Evolutionary conservation across 2,329 filamentous ascomycete genomes (phyloP).

Genomic region (Trichophyton rubrum): DNA sequence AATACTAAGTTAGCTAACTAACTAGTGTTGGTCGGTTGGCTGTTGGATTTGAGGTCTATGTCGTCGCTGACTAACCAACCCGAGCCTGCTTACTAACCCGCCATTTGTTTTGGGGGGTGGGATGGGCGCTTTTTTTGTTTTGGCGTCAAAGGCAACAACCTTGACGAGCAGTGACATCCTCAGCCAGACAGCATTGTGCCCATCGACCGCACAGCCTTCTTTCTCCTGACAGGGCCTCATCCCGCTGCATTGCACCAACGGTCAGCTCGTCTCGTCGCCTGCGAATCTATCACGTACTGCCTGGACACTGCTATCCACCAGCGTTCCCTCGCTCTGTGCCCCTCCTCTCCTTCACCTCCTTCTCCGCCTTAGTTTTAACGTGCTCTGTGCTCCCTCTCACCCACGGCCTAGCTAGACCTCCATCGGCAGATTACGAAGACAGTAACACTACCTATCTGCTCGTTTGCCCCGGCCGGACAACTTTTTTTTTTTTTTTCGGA

Average conservation of each 20-base stretch:
- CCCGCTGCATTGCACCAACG: background rate
- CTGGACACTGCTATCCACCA: background rate
- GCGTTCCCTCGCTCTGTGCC: background rate
- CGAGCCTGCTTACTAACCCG: background rate
- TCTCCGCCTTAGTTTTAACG: background rate
- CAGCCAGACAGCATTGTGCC: background rate
- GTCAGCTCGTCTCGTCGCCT: background rate
- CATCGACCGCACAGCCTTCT: background rate
- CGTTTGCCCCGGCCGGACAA: background rate
- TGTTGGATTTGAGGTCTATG: background rate
- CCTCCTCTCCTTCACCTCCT: background rate
- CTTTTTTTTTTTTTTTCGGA: background rate
- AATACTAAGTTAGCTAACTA: too few species aligned
- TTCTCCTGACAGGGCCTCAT: background rate
- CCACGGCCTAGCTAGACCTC: background rate
- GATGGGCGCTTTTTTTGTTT: background rate
- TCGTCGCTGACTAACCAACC: background rate
- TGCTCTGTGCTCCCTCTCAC: background rate
- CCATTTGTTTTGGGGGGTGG: background rate
- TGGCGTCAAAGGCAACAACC: background rate
- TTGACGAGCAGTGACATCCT: background rate
- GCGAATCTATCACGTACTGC: background rate
- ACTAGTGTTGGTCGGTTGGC: too few species aligned
- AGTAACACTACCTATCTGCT: background rate
- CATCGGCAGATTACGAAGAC: background rate